Conservation (phyloP, 352 stramenopile species). For the Pythium periplocum region DNA sequence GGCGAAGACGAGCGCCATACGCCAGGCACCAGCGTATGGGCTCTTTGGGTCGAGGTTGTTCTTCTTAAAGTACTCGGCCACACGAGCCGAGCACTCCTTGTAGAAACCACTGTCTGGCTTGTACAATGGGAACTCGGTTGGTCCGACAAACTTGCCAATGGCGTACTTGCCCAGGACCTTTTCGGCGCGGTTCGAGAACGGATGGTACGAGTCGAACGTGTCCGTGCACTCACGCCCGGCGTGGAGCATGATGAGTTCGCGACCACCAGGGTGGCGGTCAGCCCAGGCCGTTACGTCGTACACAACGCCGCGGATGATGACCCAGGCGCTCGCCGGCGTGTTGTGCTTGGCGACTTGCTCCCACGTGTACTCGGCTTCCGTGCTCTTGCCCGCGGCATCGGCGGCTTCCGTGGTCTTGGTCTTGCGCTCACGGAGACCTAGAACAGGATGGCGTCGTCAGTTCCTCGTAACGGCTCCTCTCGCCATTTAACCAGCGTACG, state of each 20-base stretch:
- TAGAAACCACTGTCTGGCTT: constrained; percentile 91
- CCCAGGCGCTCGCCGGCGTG: constrained; percentile 94
- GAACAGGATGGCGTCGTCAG: not conserved
- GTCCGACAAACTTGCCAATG: constrained; percentile 72
- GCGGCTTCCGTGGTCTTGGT: constrained; percentile 1
- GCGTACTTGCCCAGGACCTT: constrained; percentile 84
- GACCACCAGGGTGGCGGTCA: constrained; percentile 77
- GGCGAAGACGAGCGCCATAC: constrained; percentile 80
- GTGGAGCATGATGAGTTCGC: constrained; percentile 77
- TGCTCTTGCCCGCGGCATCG: constrained; percentile 12
- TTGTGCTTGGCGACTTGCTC: constrained; percentile 94
- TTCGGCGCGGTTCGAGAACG: constrained; percentile 78
- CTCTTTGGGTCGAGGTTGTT: constrained; percentile 88
- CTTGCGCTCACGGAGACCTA: constrained; percentile 61
- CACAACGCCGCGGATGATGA: constrained; percentile 92
- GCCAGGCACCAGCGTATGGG: constrained; percentile 74
- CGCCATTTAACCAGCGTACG: not conserved
- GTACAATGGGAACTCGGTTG: constrained; percentile 86
- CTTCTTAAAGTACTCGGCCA: constrained; percentile 86
- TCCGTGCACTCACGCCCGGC: constrained; percentile 79
- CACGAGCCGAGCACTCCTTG: constrained; percentile 75
- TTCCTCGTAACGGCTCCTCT: not conserved
- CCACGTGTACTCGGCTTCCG: constrained; percentile 81
- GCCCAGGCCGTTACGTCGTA: constrained; percentile 92
- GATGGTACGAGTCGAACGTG: constrained; percentile 90